Percentiles rank a stretch among this genome's conserved stretches.
Conservation (phyloP, 2,329 filamentous ascomycete genomes). For the Trichoderma polysporum region DNA sequence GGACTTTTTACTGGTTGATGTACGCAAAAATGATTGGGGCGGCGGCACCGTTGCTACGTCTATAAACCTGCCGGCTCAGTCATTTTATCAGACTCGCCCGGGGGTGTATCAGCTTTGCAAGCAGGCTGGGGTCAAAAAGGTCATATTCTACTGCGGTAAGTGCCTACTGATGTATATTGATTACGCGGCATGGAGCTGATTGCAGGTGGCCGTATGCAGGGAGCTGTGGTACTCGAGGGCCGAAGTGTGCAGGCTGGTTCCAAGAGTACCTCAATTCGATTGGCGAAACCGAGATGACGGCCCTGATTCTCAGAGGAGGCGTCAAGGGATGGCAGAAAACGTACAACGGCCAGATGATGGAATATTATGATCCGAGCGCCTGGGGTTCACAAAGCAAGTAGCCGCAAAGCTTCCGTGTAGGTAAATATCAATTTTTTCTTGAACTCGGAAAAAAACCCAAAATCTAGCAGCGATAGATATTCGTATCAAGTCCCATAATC, state of each 20-base stretch:
- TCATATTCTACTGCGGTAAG: conserved; percentile 58
- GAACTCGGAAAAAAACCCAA: conserved; percentile 29
- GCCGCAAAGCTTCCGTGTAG: neutral
- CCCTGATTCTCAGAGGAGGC: conserved; percentile 50
- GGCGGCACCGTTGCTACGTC: conserved; percentile 61
- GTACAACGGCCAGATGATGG: conserved; percentile 48
- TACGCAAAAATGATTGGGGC: conserved; percentile 54
- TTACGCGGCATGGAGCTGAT: neutral
- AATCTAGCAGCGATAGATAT: conserved; percentile 33
- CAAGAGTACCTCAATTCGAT: conserved; percentile 53
- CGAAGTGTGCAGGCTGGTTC: conserved; percentile 55
- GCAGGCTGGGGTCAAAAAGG: conserved; percentile 46
- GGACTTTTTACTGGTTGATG: conserved; percentile 51
- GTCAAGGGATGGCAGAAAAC: conserved; percentile 56
- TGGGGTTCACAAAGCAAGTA: conserved; percentile 35
- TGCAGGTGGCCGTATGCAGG: conserved; percentile 35
- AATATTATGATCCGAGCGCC: conserved; percentile 48
- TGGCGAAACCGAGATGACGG: conserved; percentile 44
- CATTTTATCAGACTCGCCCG: conserved; percentile 51
- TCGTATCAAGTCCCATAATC: conserved; percentile 17
- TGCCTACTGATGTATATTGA: neutral
- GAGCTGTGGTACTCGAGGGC: conserved; percentile 51
- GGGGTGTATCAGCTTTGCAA: conserved; percentile 50
- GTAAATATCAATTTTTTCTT: conserved; percentile 25
- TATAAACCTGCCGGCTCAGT: conserved; percentile 58